Conservation (phyloP, 805 yeast genomes). For the Suhomyces prunicola region DNA sequence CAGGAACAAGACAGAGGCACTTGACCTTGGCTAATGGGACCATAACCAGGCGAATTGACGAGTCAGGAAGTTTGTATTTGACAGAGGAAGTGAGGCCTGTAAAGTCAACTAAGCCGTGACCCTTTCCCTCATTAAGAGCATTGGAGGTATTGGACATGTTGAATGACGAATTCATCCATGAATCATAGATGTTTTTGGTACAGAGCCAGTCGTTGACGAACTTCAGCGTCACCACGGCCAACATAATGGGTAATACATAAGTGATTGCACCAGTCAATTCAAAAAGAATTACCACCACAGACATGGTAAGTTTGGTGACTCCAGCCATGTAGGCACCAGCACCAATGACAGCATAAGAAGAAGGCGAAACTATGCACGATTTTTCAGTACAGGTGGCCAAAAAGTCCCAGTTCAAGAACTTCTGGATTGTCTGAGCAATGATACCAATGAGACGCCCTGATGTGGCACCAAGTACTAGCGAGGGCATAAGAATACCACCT, state of each 20-base stretch:
- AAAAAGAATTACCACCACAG: slow-evolving; percentile 88
- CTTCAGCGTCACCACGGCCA: slow-evolving; percentile 72
- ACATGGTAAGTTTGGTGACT: slow-evolving; percentile 73
- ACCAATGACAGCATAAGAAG: slow-evolving; percentile 86
- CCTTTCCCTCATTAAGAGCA: slow-evolving; percentile 32
- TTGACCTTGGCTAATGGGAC: slow-evolving; percentile 25
- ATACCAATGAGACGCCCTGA: slow-evolving; percentile 57
- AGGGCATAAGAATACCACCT: slow-evolving; percentile 66
- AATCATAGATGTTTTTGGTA: slow-evolving; percentile 62
- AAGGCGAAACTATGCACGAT: slow-evolving; percentile 69
- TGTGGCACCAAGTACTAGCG: slow-evolving; percentile 59
- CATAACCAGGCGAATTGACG: slow-evolving; percentile 27
- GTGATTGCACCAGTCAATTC: slow-evolving; percentile 88
- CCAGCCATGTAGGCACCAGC: slow-evolving; percentile 83
- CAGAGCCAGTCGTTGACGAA: slow-evolving; percentile 64
- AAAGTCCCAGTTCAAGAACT: slow-evolving; percentile 26
- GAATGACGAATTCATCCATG: slow-evolving; percentile 32
- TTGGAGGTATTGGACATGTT: slow-evolving; percentile 13
- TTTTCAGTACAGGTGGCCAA: slow-evolving; percentile 42
- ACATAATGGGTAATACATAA: slow-evolving; percentile 82
- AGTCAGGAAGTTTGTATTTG: slow-evolving; percentile 33
- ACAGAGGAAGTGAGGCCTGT: slow-evolving; percentile 25
- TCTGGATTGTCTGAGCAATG: slow-evolving; percentile 48
- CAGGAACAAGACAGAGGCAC: slow-evolving; percentile 24
- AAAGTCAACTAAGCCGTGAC: slow-evolving; percentile 36